These are phyloP conservation scores for Sugiyamaella valdiviana DNA, from an alignment of 805 yeast species.

Conservation along the genomic window DNA sequence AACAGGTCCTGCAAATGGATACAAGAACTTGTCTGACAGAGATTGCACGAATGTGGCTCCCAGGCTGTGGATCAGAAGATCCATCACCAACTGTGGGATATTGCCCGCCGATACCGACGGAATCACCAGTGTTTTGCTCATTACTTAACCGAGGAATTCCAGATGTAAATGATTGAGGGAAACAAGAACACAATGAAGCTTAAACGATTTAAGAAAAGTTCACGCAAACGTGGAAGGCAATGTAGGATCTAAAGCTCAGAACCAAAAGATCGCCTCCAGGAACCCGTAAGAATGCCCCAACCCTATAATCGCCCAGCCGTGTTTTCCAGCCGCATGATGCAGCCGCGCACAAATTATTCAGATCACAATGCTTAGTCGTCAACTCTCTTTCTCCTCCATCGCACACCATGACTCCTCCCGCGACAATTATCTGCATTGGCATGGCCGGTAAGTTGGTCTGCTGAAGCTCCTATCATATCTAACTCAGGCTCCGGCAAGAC, in stretches of 20 bases:
- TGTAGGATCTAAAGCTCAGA: no score
- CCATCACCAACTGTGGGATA: conserved; percentile 77
- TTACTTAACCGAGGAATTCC: background rate
- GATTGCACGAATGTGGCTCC: conserved; percentile 46
- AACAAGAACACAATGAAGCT: no score
- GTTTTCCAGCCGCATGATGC: no score
- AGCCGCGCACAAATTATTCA: background rate
- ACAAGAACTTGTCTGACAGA: conserved; percentile 55
- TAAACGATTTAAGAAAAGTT: no score
- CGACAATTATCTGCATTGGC: conserved; percentile 47
- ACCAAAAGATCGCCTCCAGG: background rate
- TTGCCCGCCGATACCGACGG: conserved; percentile 87
- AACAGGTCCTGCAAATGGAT: conserved; percentile 79
- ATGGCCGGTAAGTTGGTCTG: conserved; percentile 46
- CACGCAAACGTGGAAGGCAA: no score
- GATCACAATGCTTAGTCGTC: background rate
- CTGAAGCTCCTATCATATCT: conserved; percentile 9
- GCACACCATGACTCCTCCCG: conserved; percentile 14
- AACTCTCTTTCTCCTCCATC: background rate
- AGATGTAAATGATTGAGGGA: no score
- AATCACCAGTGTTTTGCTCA: conserved; percentile 36
- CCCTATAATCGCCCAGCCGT: background rate
- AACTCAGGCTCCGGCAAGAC: conserved; percentile 76
- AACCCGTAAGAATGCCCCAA: background rate
- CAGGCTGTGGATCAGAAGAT: conserved; percentile 62